Conservation (phyloP, 768 basidiomycete species). For the Mycena epipterygia region DNA sequence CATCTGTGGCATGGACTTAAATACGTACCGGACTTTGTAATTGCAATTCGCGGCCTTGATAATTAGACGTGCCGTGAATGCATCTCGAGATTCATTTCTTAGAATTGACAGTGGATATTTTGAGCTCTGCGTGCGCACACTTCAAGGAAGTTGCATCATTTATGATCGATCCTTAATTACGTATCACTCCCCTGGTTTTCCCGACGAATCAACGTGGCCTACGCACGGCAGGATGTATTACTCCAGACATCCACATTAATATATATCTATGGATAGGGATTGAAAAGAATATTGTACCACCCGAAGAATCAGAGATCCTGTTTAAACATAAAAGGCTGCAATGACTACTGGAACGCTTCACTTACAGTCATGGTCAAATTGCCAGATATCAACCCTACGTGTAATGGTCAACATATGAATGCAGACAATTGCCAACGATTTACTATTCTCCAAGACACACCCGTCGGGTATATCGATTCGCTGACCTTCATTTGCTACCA, state of each 20-base stretch:
- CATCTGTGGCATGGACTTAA: conserved; percentile 1
- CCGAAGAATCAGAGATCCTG: background rate
- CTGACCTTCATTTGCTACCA: conserved; percentile 85
- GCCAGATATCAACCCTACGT: conserved; percentile 79
- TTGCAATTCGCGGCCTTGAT: conserved; percentile 1
- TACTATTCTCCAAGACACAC: conserved; percentile 77
- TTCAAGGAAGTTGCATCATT: too few species aligned
- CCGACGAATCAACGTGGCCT: too few species aligned
- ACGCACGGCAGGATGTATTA: too few species aligned
- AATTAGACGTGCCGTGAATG: conserved; percentile 6
- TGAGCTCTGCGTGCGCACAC: too few species aligned
- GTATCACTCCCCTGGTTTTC: too few species aligned
- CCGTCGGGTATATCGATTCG: conserved; percentile 84
- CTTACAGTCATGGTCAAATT: conserved; percentile 85
- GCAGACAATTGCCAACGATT: conserved; percentile 32
- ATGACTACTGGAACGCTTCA: background rate
- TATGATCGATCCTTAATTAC: too few species aligned
- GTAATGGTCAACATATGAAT: conserved; percentile 58
- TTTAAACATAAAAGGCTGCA: background rate
- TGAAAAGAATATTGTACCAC: background rate
- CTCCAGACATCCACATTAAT: too few species aligned
- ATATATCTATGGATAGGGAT: too few species aligned
- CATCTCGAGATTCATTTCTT: background rate
- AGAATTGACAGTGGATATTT: conserved; percentile 10
- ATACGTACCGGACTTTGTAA: conserved; percentile 15